Evolutionary conservation across 352 stramenopile species (phyloP).

Genomic region (Phytophthora agathidicida): DNA sequence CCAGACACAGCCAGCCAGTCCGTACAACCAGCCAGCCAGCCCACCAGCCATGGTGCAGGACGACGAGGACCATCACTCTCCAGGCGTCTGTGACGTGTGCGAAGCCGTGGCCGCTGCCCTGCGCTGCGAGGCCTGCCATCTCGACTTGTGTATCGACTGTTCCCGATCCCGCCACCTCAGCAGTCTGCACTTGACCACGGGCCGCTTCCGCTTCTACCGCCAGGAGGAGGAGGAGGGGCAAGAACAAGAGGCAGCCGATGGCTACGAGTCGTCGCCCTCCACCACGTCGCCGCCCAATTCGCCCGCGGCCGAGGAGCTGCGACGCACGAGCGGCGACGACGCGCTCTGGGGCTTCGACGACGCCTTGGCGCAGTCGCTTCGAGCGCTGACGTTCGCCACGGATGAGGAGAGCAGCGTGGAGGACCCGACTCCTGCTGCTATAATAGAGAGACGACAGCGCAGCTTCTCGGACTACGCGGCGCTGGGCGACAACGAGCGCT

Average conservation of each 20-base stretch:
- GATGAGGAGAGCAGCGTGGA: slow-evolving; percentile 8
- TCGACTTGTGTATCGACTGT: slow-evolving; percentile 53
- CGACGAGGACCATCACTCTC: slow-evolving; percentile 14
- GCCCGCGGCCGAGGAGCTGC: slow-evolving; percentile 21
- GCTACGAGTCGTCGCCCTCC: slow-evolving; percentile 32
- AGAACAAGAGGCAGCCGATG: slow-evolving; percentile 6
- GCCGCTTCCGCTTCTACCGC: slow-evolving; percentile 36
- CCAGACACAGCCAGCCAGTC: too few relatives aligned
- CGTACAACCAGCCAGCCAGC: too few relatives aligned
- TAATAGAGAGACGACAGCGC: slow-evolving; percentile 38
- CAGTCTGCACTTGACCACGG: slow-evolving; percentile 47
- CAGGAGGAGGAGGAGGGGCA: background rate
- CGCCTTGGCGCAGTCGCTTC: slow-evolving; percentile 53
- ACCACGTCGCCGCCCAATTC: slow-evolving; percentile 35
- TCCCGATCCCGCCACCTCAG: slow-evolving; percentile 46
- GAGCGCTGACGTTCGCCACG: slow-evolving; percentile 46
- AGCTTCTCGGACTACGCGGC: slow-evolving; percentile 79
- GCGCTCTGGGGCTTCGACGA: slow-evolving; percentile 37
- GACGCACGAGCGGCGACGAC: slow-evolving; percentile 17
- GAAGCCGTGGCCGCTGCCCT: slow-evolving; percentile 25
- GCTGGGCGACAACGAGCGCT: slow-evolving; percentile 30
- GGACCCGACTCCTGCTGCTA: background rate
- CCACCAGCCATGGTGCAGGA: slow-evolving; percentile 14
- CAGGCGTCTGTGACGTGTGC: slow-evolving; percentile 57
- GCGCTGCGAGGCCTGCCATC: slow-evolving; percentile 51